phyloP scores from a whole-genome alignment of 306 rosid genomes.

The Cicer arietinum region DNA sequence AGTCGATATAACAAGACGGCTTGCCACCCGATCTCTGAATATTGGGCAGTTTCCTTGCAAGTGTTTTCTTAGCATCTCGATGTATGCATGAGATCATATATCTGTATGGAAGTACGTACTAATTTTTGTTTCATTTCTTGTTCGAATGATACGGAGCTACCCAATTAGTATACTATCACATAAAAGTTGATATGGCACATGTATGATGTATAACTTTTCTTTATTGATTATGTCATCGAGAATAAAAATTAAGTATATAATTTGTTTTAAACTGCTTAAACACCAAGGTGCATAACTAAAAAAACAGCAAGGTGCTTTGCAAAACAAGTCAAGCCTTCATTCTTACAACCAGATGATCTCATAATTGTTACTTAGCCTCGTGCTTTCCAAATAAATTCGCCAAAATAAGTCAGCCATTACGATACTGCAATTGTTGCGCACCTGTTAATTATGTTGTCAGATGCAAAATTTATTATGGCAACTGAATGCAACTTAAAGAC shows the following conservation, averaged over 20 bases:
- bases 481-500: too few relatives aligned
- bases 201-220: constrained; percentile 1
- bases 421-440: too few relatives aligned
- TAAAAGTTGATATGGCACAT: background rate
- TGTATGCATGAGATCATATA: constrained; percentile 6
- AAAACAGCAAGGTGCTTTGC: too few relatives aligned
- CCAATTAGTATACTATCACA: background rate
- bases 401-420: too few relatives aligned
- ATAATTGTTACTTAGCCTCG: too few relatives aligned
- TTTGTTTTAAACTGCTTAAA: background rate
- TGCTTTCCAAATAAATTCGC: too few relatives aligned
- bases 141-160: background rate
- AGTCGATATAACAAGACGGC: constrained; percentile 20
- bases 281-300: background rate
- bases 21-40: constrained; percentile 37
- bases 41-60: background rate
- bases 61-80: constrained; percentile 26
- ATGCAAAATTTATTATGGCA: too few relatives aligned
- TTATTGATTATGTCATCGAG: background rate
- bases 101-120: background rate
- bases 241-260: background rate
- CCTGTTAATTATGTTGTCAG: too few relatives aligned
- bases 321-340: too few relatives aligned
- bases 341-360: too few relatives aligned
- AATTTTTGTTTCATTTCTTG: constrained; percentile 3